Evolutionary conservation across 164 flowering plant species (phyloP).

Genomic region (Vitis rupestris): DNA sequence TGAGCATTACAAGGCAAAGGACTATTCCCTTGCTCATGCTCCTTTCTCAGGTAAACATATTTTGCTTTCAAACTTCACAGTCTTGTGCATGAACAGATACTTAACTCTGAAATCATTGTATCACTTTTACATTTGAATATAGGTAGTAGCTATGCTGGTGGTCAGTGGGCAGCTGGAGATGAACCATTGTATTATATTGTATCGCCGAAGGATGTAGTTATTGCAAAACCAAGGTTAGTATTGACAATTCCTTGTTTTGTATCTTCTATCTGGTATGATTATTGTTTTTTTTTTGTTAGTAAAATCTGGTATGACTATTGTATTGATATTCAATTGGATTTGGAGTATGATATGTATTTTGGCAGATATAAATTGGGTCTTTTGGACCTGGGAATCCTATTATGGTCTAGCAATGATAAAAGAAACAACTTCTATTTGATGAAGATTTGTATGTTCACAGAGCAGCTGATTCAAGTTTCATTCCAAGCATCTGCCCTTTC

Average conservation of each 20-base stretch:
- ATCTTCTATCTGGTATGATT: background rate
- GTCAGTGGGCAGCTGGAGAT: constrained; percentile 99
- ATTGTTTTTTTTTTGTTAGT: background rate
- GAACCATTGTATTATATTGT: constrained; percentile 95
- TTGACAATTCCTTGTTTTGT: background rate
- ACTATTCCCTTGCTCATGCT: constrained; percentile 91
- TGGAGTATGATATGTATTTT: background rate
- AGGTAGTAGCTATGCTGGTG: constrained; percentile 98
- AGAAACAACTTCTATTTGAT: background rate
- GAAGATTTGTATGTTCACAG: no score
- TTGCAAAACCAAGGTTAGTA: constrained; percentile 93
- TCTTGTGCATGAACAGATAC: background rate
- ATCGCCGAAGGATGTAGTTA: constrained; percentile 94
- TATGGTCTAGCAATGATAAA: background rate
- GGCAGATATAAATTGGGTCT: background rate
- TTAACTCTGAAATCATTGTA: constrained; percentile 7
- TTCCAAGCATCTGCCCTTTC: no score
- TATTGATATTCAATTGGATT: background rate
- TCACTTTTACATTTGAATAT: constrained; percentile 22
- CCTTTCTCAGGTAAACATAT: constrained; percentile 78
- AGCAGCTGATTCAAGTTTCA: no score
- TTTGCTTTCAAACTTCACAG: background rate
- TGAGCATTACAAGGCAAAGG: constrained; percentile 98
- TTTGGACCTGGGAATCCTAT: background rate
- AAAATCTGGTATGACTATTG: background rate